phyloP scores from a whole-genome alignment of 2,329 filamentous ascomycete species.

The Neofusicoccum umdonicola region DNA sequence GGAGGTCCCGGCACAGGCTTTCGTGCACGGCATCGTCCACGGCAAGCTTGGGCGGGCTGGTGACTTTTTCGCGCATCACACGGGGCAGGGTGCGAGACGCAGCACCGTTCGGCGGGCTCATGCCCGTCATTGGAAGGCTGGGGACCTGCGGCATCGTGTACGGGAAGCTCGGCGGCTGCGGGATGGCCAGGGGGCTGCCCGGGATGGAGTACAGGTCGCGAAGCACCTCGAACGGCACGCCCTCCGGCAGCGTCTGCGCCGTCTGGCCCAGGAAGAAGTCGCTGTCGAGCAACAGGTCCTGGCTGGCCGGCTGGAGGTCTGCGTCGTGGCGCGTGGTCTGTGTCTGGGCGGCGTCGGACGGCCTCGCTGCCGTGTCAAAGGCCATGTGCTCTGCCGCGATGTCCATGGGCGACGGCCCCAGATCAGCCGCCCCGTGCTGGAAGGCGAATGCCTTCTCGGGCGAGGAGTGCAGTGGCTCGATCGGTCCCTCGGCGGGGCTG shows the following conservation, averaged over 20 bases:
- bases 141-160: not conserved
- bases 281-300: not conserved
- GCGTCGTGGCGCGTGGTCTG: too few species aligned
- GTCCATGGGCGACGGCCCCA: not conserved
- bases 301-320: not conserved
- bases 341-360: not conserved
- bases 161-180: not conserved
- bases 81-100: not conserved
- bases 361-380: too few species aligned
- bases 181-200: not conserved
- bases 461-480: not conserved
- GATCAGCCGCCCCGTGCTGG: not conserved
- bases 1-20: not conserved
- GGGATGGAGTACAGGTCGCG: not conserved
- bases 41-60: not conserved
- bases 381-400: not conserved
- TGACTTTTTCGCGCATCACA: not conserved
- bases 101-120: not conserved
- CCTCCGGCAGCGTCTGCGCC: not conserved
- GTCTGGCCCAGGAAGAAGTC: not conserved
- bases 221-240: not conserved
- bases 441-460: not conserved
- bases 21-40: not conserved
- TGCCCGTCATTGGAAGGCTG: not conserved
- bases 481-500: not conserved